Conservation (phyloP, 106 monocot species). For the Apostasia ramifera region DNA sequence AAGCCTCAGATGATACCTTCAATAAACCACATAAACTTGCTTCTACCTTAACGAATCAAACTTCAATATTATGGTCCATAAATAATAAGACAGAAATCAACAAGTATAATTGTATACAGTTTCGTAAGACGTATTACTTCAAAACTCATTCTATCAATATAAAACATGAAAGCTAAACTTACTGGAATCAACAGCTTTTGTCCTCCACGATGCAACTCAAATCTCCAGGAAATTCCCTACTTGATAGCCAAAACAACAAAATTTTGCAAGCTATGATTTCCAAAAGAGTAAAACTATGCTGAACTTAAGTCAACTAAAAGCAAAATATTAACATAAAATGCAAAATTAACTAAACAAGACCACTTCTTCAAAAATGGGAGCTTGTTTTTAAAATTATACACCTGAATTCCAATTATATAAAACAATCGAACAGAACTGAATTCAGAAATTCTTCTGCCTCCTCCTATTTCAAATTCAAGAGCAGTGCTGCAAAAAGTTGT, state of each 20-base stretch:
- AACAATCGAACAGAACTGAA: constrained; percentile 74
- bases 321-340: not conserved
- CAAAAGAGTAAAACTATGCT: not conserved
- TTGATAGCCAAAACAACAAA: not conserved
- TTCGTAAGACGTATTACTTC: too few relatives aligned
- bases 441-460: constrained; percentile 87
- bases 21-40: too few relatives aligned
- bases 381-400: constrained; percentile 13
- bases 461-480: constrained; percentile 90
- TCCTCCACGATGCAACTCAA: constrained; percentile 86
- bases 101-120: not conserved
- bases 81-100: not conserved
- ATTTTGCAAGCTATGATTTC: not conserved
- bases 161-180: constrained; percentile 14
- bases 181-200: constrained; percentile 91
- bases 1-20: too few relatives aligned
- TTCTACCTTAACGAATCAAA: not conserved
- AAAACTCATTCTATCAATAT: too few relatives aligned
- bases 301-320: not conserved
- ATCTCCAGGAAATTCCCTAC: constrained; percentile 86
- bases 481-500: constrained; percentile 53
- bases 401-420: constrained; percentile 89
- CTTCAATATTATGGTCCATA: not conserved
- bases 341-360: constrained; percentile 6
- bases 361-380: not conserved